Evolutionary conservation across 2,329 filamentous ascomycete species (phyloP).

Genomic region (Remersonia thermophila): DNA sequence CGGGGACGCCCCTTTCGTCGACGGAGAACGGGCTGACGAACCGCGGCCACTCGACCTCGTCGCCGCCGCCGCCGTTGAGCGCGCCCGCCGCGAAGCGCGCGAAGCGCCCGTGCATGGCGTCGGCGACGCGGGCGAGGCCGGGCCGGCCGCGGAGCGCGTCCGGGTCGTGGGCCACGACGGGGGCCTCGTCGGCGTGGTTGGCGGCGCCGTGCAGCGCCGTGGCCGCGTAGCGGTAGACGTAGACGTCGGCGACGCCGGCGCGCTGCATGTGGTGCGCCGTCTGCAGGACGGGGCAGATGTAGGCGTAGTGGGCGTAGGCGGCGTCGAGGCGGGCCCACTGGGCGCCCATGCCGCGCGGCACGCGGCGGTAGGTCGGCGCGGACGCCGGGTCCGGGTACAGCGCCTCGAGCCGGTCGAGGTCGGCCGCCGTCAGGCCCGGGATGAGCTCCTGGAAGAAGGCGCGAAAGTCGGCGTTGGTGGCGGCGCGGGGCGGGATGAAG

Average conservation of each 20-base stretch:
- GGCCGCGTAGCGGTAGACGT: constrained; percentile 49
- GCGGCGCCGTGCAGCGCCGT: constrained; percentile 28
- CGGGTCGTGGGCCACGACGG: constrained; percentile 32
- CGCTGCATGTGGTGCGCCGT: constrained; percentile 36
- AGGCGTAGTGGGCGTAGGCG: constrained; percentile 52
- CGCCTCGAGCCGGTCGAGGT: constrained; percentile 41
- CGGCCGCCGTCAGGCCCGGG: constrained; percentile 38
- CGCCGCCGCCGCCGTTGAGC: constrained; percentile 1
- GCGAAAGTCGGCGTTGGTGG: constrained; percentile 39
- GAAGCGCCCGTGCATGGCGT: constrained; percentile 33
- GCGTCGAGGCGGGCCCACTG: constrained; percentile 48
- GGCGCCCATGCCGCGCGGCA: constrained; percentile 29
- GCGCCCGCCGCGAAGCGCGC: constrained; percentile 22
- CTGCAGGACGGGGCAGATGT: constrained; percentile 51
- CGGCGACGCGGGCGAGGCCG: constrained; percentile 27
- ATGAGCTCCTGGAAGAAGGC: constrained; percentile 50
- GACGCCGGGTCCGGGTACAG: constrained; percentile 50
- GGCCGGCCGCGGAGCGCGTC: constrained; percentile 20
- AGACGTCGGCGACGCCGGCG: constrained; percentile 23
- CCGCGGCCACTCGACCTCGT: constrained; percentile 27
- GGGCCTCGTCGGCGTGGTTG: constrained; percentile 36
- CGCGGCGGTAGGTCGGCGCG: constrained; percentile 16
- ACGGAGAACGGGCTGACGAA: constrained; percentile 30
- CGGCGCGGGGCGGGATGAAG: constrained; percentile 44
- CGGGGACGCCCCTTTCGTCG: no score